Evolutionary conservation across 1,284 basidiomycete species (phyloP), one percentile per base, ranked within the genome.

Genomic region (Ceratobasidium sp.): DNA sequence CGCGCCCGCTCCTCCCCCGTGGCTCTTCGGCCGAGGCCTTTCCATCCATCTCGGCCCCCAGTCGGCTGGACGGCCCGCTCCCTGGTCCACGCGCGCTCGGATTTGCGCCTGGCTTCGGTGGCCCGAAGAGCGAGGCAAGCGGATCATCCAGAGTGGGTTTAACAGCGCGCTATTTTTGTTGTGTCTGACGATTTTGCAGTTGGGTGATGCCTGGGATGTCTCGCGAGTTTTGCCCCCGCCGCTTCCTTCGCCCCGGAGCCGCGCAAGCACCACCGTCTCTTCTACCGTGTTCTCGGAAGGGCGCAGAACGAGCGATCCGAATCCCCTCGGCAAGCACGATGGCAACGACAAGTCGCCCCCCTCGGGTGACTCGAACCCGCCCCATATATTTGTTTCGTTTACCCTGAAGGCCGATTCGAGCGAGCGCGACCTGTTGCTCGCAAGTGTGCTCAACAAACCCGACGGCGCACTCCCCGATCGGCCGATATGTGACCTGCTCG

Each of bases 401-500:
- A 31, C 66, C 14, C 56, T 69, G 66, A 8, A 34, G n/a, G 22
- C 41, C n/a, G 39, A 56, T 37, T 43, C 53, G 14, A 46, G 5
- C 19, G 51, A 46, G 8, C 51, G 53, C 2, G 27, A 51, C 24
- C 34, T 22, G 11, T 34, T 69, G 39, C 53, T 69, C 4, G 66
- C 66, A 16, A 69, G 34, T 37, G 48, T 69, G 14, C n/a, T 69
- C 5, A 37, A 19, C 34, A 69, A 69, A 41, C 24, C 37, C 34
- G 66, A 69, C 11, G 43, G 24, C 13, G 66, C 51, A 29, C 27
- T 69, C 53, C 66, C 66, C 16, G 53, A 54, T 37, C 66, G 66
- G 13, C 6, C n/a, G 16, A 58, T 41, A 7, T 76, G 75, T 31
- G 75, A 76, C 63, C 27, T 39, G 41, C 58, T 76, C 24, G 66